Base-by-base conservation (phyloP, 306 rosid species). In the Clitoria ternatea region DNA sequence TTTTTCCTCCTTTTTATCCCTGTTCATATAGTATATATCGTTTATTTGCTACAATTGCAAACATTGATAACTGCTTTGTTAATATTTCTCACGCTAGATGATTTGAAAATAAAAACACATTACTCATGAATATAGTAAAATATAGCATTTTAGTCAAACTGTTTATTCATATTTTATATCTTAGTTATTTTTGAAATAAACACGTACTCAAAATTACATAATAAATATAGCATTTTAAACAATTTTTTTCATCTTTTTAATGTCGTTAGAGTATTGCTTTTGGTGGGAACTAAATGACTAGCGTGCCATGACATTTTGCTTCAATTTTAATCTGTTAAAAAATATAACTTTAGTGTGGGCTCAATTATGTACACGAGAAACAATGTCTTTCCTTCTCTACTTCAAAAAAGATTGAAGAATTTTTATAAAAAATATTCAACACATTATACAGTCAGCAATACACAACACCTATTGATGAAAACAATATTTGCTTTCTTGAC, bases 401-500 rank as follows among this genome's bases (percentile, higher is more conserved):
- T 7, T 30, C 14, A 45, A 14, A 42, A 40, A 39, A n/a, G 6
- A 3, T 32, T 2, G 2, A 36, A 61, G 33, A 4, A 27, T n/a
- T 30, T 24, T 52, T 39, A 24, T 30, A 1, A 27, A 33, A 55
- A 40, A 30, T 27, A 24, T 24, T 54, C 14, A 24, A 49, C 7
- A 67, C 27, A 42, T 27, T 27, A 18, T 24, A 32, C 61, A 19
- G 8, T 22, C 50, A 19, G 49, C 61, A 37, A 69, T 24, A 22
- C 18, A 62, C 62, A 48, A 61, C 29, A 11, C 7, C 72, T 19
- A 54, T 12, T 66, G 60, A 19, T 11, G 72, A 39, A 68, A 61
- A 53, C 50, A 69, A 26, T 68, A n/a, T 61, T 35, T 61, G 53
- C 29, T 44, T 36, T 74, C 61, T 37, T 49, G 42, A 56, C 10